These are phyloP conservation scores for Penicillium sp. DNA, from an alignment of 2,329 filamentous ascomycete species.

Conservation along the genomic window DNA sequence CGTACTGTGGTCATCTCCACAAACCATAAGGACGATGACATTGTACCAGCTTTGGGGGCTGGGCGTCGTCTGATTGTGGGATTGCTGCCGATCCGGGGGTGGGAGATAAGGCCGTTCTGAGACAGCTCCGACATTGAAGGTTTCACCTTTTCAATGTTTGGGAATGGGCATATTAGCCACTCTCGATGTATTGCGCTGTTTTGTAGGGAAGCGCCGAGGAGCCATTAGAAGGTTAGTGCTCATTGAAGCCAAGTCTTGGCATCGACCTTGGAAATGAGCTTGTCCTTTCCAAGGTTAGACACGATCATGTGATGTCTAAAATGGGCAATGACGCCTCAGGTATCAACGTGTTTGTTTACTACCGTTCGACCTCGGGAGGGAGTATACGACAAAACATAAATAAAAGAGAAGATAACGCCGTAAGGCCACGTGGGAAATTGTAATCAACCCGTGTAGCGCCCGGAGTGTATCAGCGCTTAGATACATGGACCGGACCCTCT, in stretches of 20 bases:
- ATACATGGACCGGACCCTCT: slow-evolving; percentile 2
- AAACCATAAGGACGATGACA: too few relatives aligned
- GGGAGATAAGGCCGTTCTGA: too few relatives aligned
- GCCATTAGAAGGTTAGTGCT: too few relatives aligned
- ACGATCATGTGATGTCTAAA: background rate
- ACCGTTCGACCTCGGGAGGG: background rate
- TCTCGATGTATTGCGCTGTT: too few relatives aligned
- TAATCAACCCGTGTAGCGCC: background rate
- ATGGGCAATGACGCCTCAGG: background rate
- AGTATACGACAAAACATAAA: background rate
- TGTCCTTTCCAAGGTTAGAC: background rate
- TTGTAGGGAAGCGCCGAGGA: too few relatives aligned
- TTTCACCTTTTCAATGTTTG: too few relatives aligned
- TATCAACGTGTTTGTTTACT: background rate
- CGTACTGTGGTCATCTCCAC: too few relatives aligned
- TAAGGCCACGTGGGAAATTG: background rate
- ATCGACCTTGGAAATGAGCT: background rate
- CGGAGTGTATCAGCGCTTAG: background rate
- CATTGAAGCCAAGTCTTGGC: slow-evolving; percentile 7
- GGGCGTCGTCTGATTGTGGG: too few relatives aligned
- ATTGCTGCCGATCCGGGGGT: slow-evolving; percentile 29
- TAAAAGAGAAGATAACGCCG: too few relatives aligned
- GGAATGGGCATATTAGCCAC: too few relatives aligned
- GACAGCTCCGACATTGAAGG: too few relatives aligned
- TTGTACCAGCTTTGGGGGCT: too few relatives aligned